phyloP scores from a whole-genome alignment of 495 filamentous ascomycete species.

The Aspergillus mulundensis region DNA sequence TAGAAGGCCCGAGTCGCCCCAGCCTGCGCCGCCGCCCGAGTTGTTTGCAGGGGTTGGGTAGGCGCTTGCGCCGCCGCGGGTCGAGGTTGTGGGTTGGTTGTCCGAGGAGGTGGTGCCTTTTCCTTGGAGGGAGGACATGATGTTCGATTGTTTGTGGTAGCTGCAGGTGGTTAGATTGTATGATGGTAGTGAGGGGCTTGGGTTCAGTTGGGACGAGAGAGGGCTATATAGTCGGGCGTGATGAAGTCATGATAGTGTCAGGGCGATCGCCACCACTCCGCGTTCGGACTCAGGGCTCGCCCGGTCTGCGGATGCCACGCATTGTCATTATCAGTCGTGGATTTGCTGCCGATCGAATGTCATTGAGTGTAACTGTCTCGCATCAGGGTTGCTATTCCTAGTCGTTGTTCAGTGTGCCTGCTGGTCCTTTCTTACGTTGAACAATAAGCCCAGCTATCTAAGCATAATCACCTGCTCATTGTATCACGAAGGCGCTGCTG shows the following conservation, averaged over 20 bases:
- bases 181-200: neutral
- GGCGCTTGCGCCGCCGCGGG: conserved; percentile 4
- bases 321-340: too few species aligned
- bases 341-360: too few species aligned
- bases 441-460: too few species aligned
- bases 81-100: conserved; percentile 7
- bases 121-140: neutral
- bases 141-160: neutral
- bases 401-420: too few species aligned
- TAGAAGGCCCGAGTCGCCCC: neutral
- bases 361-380: too few species aligned
- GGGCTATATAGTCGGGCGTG: neutral
- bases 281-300: neutral
- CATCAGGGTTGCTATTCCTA: too few species aligned
- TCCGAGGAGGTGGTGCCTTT: neutral
- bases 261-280: neutral
- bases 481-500: too few species aligned
- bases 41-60: conserved; percentile 8
- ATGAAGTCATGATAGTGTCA: neutral
- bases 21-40: neutral
- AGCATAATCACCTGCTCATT: too few species aligned
- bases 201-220: neutral
- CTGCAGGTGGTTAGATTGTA: neutral
- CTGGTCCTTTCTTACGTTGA: too few species aligned
- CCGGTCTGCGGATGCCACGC: too few species aligned